phyloP scores from a whole-genome alignment of 2,329 filamentous ascomycete genomes.

The Colletotrichum musae region DNA sequence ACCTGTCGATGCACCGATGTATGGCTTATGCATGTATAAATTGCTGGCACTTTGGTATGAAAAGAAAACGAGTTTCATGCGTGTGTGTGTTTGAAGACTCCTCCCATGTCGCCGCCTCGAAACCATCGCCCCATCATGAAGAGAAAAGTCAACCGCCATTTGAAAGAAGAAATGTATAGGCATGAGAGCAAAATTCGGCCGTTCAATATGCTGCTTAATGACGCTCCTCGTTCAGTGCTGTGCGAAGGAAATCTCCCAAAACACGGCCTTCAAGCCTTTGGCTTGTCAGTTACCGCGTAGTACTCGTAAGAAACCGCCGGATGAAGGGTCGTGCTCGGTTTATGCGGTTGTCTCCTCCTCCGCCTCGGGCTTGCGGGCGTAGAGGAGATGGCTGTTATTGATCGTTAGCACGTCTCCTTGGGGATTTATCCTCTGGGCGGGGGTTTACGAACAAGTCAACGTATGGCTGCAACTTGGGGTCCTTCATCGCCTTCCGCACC shows the following conservation, averaged over 20 bases:
- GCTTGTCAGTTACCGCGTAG: background rate
- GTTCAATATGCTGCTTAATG: background rate
- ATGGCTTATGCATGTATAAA: too few species aligned
- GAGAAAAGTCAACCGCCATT: background rate
- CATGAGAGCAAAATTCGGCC: background rate
- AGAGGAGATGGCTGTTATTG: slow-evolving; percentile 11
- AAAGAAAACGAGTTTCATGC: too few species aligned
- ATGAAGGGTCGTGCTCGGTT: background rate
- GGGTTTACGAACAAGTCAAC: slow-evolving; percentile 16
- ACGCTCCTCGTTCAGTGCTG: too few species aligned
- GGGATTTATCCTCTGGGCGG: background rate
- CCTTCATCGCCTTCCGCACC: slow-evolving; percentile 36
- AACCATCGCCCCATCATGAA: background rate
- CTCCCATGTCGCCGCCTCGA: background rate
- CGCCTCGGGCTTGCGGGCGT: slow-evolving; percentile 22
- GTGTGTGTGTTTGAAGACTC: too few species aligned
- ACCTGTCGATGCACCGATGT: too few species aligned
- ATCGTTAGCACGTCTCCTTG: background rate
- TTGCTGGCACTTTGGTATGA: too few species aligned
- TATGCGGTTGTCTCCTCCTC: background rate
- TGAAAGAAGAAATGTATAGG: background rate
- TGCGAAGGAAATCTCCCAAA: too few species aligned
- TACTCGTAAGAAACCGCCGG: background rate
- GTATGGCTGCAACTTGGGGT: slow-evolving; percentile 10
- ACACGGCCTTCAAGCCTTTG: too few species aligned